phyloP scores from a whole-genome alignment of 768 basidiomycete species.

The Lactarius quietus region DNA sequence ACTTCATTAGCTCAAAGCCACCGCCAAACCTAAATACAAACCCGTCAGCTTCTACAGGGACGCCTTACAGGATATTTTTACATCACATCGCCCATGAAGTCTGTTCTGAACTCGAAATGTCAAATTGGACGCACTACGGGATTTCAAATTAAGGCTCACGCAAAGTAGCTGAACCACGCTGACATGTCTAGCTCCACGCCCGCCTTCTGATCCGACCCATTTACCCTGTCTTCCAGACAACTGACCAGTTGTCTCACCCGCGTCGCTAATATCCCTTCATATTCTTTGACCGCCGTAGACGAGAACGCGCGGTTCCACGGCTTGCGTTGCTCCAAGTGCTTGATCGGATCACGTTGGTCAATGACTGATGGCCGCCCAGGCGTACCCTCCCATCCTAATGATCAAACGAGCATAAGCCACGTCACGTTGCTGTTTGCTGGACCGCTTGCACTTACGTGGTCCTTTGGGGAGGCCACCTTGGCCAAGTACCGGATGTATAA shows the following conservation, averaged over 20 bases:
- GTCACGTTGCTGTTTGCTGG: background rate
- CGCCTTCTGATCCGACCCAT: slow-evolving; percentile 8
- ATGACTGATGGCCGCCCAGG: slow-evolving; percentile 29
- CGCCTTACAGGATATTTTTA: slow-evolving; percentile 29
- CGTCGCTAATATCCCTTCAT: slow-evolving; percentile 37
- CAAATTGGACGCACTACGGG: background rate
- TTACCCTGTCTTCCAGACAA: slow-evolving; percentile 22
- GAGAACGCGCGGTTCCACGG: slow-evolving; percentile 45
- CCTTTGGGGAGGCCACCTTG: slow-evolving; percentile 24
- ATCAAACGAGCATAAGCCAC: background rate
- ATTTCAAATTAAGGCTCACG: slow-evolving; percentile 30
- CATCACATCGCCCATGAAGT: slow-evolving; percentile 50
- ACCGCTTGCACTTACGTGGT: slow-evolving; percentile 13
- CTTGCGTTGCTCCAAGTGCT: slow-evolving; percentile 41
- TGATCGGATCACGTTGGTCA: slow-evolving; percentile 34
- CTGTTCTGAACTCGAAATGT: slow-evolving; percentile 34
- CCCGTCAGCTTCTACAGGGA: background rate
- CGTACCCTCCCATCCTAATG: slow-evolving; percentile 17
- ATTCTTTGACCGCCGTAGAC: slow-evolving; percentile 41
- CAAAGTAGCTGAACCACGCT: slow-evolving; percentile 37
- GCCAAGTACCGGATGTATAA: slow-evolving; percentile 9
- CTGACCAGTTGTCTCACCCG: slow-evolving; percentile 34
- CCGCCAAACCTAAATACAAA: slow-evolving; percentile 29
- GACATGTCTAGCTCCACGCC: slow-evolving; percentile 33
- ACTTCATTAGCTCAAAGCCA: slow-evolving; percentile 30